phyloP scores from a whole-genome alignment of 23 red algal species.

The Agarophyton chilense region DNA sequence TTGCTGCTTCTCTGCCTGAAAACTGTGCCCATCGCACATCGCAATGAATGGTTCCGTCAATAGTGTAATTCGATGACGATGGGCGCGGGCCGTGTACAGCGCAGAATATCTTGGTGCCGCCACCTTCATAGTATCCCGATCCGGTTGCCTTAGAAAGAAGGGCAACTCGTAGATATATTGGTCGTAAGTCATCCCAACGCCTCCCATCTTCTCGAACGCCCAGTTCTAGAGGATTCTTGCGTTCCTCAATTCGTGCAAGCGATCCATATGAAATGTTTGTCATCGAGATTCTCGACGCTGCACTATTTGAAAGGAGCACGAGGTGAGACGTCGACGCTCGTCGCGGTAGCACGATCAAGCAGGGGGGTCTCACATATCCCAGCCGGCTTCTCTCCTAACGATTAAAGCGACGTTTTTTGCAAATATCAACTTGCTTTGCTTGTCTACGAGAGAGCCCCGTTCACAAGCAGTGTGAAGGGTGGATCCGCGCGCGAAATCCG shows the following conservation, averaged over 20 bases:
- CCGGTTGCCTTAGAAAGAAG: constrained; percentile 50
- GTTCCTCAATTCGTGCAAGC: constrained; percentile 4
- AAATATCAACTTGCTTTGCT: no score
- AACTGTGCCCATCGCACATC: constrained; percentile 73
- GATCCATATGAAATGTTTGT: not conserved
- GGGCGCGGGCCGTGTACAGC: constrained; percentile 62
- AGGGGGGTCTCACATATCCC: no score
- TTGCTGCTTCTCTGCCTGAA: constrained; percentile 22
- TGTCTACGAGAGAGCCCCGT: no score
- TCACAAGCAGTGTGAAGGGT: no score
- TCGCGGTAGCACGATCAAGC: not conserved
- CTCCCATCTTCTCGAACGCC: constrained; percentile 39
- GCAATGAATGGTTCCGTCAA: constrained; percentile 47
- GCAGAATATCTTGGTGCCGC: constrained; percentile 72
- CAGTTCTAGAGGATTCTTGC: not conserved
- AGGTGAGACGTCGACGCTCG: not conserved
- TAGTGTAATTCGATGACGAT: constrained; percentile 40
- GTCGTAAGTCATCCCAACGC: constrained; percentile 58
- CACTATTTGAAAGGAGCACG: not conserved
- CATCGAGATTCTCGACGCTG: not conserved
- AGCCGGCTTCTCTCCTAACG: no score
- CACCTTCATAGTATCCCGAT: constrained; percentile 60
- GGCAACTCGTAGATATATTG: constrained; percentile 33
- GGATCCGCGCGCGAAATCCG: no score
- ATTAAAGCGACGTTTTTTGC: no score